phyloP scores from a whole-genome alignment of 1,139 yeast genomes.

The Lodderomyces jiufengensis region DNA sequence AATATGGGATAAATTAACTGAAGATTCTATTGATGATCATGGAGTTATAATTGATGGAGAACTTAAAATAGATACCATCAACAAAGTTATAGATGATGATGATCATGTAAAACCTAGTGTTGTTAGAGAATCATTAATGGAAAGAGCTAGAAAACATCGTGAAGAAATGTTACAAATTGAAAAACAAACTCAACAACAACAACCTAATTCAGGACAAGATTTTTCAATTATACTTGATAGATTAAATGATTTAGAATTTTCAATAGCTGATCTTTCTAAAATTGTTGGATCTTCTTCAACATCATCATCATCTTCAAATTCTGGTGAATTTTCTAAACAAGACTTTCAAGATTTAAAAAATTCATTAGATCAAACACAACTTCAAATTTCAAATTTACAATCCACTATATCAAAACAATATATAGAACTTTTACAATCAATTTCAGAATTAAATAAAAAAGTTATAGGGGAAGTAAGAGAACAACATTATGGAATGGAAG shows the following conservation, averaged over 20 bases:
- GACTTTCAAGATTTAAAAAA: conserved; percentile 1
- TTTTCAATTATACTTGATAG: conserved; percentile 4
- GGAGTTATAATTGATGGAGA: conserved; percentile 48
- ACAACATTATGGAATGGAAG: conserved; percentile 37
- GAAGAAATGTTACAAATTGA: conserved; percentile 17
- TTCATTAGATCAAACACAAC: conserved; percentile 1
- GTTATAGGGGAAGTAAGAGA: conserved; percentile 45
- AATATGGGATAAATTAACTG: conserved; percentile 50
- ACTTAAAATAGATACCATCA: conserved; percentile 22
- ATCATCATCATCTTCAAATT: not conserved
- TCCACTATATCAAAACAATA: conserved; percentile 29
- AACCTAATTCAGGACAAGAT: not conserved
- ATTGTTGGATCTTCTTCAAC: not conserved
- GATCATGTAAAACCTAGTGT: conserved; percentile 8
- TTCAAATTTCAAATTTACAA: conserved; percentile 21
- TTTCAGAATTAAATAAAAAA: conserved; percentile 34
- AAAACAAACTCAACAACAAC: conserved; percentile 3
- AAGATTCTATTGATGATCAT: conserved; percentile 58
- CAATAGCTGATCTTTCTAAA: conserved; percentile 3
- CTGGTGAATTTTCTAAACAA: not conserved
- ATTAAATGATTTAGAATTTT: conserved; percentile 6
- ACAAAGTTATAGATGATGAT: conserved; percentile 13
- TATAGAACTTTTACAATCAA: conserved; percentile 31
- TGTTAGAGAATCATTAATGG: conserved; percentile 38
- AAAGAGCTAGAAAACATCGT: conserved; percentile 26